Conservation (phyloP, 192 early-diverging fungal genomes). For the Kappamyces sp. region DNA sequence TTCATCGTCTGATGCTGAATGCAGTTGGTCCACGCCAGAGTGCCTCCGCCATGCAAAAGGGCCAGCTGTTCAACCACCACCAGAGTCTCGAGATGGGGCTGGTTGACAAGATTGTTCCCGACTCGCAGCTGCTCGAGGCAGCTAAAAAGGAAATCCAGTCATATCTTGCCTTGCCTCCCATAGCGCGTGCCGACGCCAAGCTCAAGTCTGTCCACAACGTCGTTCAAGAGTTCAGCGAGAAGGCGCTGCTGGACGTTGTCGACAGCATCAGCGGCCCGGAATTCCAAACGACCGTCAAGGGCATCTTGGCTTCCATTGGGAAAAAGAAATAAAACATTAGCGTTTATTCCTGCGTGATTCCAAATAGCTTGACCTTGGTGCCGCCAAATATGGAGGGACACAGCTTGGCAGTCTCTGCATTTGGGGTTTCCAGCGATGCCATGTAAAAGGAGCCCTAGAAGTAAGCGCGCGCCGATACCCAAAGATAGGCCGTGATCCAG, state of each 20-base stretch:
- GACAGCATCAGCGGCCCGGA: slow-evolving; percentile 8
- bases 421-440: slow-evolving; percentile 22
- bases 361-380: slow-evolving; percentile 9
- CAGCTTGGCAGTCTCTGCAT: slow-evolving; percentile 30
- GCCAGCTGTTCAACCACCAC: background rate
- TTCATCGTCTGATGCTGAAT: slow-evolving; percentile 9
- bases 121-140: background rate
- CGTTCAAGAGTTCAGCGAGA: background rate
- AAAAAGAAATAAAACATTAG: slow-evolving; percentile 7
- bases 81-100: slow-evolving; percentile 3
- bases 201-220: background rate
- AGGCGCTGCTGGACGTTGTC: slow-evolving; percentile 2
- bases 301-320: background rate
- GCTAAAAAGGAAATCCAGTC: background rate
- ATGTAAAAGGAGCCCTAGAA: slow-evolving; percentile 34
- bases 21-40: background rate
- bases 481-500: slow-evolving; percentile 46
- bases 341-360: slow-evolving; percentile 9
- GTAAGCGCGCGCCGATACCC: slow-evolving; percentile 28
- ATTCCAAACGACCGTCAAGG: slow-evolving; percentile 5
- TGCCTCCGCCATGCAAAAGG: background rate
- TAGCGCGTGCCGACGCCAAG: slow-evolving; percentile 4
- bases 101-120: slow-evolving; percentile 3
- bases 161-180: slow-evolving; percentile 3
- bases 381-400: slow-evolving; percentile 45